Percentiles rank a stretch among this genome's conserved stretches.
These are phyloP conservation scores for Leucosporidium creatinivorum DNA, from an alignment of 768 basidiomycete genomes.

Conservation along the genomic window DNA sequence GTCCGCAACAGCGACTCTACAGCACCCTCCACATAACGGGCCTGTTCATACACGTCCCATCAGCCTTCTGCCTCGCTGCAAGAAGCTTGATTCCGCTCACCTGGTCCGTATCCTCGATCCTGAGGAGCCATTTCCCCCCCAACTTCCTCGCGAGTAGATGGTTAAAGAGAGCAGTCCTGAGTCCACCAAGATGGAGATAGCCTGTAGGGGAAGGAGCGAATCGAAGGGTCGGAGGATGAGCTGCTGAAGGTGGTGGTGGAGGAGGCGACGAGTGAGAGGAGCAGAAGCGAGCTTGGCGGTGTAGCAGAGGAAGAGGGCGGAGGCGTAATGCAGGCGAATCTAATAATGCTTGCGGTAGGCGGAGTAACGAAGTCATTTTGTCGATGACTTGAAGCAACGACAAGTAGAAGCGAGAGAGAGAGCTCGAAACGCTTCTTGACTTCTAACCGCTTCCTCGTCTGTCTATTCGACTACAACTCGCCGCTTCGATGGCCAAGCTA, in stretches of 20 bases:
- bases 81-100: constrained; percentile 46
- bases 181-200: constrained; percentile 83
- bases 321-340: neutral
- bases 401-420: too few relatives aligned
- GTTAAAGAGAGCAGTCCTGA: constrained; percentile 90
- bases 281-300: neutral
- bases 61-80: neutral
- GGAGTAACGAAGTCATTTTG: neutral
- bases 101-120: constrained; percentile 92
- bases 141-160: constrained; percentile 72
- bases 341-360: neutral
- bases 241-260: neutral
- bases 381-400: neutral
- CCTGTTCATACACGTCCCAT: constrained; percentile 47
- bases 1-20: constrained; percentile 70
- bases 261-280: neutral
- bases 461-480: neutral
- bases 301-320: too few relatives aligned
- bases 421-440: too few relatives aligned
- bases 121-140: constrained; percentile 79
- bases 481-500: constrained; percentile 17
- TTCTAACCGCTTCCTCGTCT: neutral
- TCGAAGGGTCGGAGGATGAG: constrained; percentile 47
- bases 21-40: constrained; percentile 70
- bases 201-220: constrained; percentile 98